These are phyloP conservation scores for Samsoniella hepiali DNA, from an alignment of 2,329 filamentous ascomycete species.

Conservation along the genomic window DNA sequence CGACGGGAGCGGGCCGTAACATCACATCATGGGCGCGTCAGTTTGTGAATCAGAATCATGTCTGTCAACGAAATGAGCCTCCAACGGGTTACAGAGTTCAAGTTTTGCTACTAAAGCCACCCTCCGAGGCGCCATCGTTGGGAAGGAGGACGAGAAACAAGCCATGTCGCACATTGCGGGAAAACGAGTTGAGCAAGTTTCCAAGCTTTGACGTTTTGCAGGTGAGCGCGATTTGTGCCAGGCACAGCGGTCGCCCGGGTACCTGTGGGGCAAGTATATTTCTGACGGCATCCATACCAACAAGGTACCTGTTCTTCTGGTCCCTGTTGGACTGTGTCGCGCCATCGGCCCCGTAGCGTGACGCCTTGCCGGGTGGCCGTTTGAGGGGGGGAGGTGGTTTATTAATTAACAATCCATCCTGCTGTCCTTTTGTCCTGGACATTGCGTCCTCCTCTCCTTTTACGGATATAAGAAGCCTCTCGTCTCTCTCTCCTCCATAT, in stretches of 20 bases:
- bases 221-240: slow-evolving; percentile 13
- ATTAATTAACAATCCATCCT: slow-evolving; percentile 9
- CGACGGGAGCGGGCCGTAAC: slow-evolving; percentile 7
- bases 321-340: slow-evolving; percentile 4
- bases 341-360: slow-evolving; percentile 14
- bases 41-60: slow-evolving; percentile 8
- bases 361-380: slow-evolving; percentile 9
- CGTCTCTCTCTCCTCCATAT: background rate
- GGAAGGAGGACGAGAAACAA: slow-evolving; percentile 3
- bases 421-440: background rate
- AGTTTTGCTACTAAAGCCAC: background rate
- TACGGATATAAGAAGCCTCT: background rate
- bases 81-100: background rate
- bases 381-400: slow-evolving; percentile 7
- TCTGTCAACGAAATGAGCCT: background rate
- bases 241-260: slow-evolving; percentile 1
- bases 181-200: slow-evolving; percentile 14
- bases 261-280: slow-evolving; percentile 7
- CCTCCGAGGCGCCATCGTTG: background rate
- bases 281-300: fast-evolving
- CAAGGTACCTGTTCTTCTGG: background rate
- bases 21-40: background rate
- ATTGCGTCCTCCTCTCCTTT: background rate
- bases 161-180: slow-evolving; percentile 7
- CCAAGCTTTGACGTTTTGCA: slow-evolving; percentile 14